phyloP scores from a whole-genome alignment of 257 asterid genomes.

The Solanum tarapatanum region DNA sequence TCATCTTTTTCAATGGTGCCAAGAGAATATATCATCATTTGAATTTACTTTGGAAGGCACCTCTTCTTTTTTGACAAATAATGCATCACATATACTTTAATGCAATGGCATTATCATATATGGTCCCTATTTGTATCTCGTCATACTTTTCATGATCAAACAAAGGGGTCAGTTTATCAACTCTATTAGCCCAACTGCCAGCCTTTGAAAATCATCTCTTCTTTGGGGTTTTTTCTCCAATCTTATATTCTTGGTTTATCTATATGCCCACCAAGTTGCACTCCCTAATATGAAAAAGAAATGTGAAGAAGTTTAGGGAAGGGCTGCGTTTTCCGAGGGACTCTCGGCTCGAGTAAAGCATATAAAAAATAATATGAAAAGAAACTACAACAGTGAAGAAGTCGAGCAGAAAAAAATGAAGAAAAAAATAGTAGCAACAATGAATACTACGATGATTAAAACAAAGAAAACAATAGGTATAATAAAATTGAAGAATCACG shows the following conservation, averaged over 20 bases:
- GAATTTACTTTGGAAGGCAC: not conserved
- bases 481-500: not conserved
- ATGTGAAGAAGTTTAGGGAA: not conserved
- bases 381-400: not conserved
- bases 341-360: not conserved
- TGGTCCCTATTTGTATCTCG: constrained; percentile 1
- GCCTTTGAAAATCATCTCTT: not conserved
- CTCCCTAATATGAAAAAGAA: not conserved
- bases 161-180: not conserved
- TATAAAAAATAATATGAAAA: not conserved
- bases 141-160: not conserved
- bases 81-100: not conserved
- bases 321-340: not conserved
- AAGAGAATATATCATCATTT: constrained; percentile 3
- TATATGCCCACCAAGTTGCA: not conserved
- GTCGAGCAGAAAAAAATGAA: not conserved
- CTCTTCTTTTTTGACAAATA: not conserved
- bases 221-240: not conserved
- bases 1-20: constrained; percentile 7
- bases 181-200: not conserved
- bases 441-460: not conserved
- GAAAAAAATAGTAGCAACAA: not conserved
- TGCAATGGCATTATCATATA: not conserved
- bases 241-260: not conserved
- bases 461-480: not conserved